phyloP scores from a whole-genome alignment of 768 basidiomycete genomes.

The Fomitopsis serialis region DNA sequence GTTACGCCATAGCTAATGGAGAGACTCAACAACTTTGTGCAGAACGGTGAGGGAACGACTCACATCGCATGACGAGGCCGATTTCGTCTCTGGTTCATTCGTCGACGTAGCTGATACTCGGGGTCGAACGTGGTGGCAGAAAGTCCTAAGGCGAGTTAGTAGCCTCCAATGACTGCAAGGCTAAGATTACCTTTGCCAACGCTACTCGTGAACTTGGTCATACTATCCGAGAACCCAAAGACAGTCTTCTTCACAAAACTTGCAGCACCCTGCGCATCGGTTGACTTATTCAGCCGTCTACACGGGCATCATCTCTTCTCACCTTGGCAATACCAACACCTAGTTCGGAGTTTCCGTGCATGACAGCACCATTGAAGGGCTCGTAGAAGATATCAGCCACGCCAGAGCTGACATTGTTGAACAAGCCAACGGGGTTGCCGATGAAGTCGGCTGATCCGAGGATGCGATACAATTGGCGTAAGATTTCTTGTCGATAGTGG shows the following conservation, averaged over 20 bases:
- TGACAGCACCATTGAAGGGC: slow-evolving; percentile 93
- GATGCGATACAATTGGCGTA: slow-evolving; percentile 92
- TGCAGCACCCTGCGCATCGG: slow-evolving; percentile 94
- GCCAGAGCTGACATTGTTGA: slow-evolving; percentile 97
- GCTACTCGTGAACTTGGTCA: slow-evolving; percentile 98
- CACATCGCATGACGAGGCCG: slow-evolving; percentile 94
- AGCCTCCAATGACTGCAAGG: neutral
- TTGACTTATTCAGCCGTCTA: neutral
- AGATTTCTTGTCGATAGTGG: slow-evolving; percentile 90
- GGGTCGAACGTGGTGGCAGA: slow-evolving; percentile 96
- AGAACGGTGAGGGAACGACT: slow-evolving; percentile 16
- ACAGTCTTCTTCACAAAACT: slow-evolving; percentile 99
- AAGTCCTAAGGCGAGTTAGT: slow-evolving; percentile 47
- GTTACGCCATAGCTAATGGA: slow-evolving; percentile 82
- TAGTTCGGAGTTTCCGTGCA: slow-evolving; percentile 92
- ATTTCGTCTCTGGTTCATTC: slow-evolving; percentile 88
- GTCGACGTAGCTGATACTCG: slow-evolving; percentile 87
- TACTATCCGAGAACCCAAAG: slow-evolving; percentile 91
- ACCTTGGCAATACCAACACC: slow-evolving; percentile 95
- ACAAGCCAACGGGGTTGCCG: slow-evolving; percentile 93
- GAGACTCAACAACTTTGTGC: neutral
- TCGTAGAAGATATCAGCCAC: slow-evolving; percentile 99
- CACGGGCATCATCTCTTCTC: slow-evolving; percentile 1
- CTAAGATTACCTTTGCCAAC: slow-evolving; percentile 80
- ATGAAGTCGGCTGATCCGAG: slow-evolving; percentile 98